Conservation (phyloP, 2,329 filamentous ascomycete species). For the Plectosphaerella cucumerina region DNA sequence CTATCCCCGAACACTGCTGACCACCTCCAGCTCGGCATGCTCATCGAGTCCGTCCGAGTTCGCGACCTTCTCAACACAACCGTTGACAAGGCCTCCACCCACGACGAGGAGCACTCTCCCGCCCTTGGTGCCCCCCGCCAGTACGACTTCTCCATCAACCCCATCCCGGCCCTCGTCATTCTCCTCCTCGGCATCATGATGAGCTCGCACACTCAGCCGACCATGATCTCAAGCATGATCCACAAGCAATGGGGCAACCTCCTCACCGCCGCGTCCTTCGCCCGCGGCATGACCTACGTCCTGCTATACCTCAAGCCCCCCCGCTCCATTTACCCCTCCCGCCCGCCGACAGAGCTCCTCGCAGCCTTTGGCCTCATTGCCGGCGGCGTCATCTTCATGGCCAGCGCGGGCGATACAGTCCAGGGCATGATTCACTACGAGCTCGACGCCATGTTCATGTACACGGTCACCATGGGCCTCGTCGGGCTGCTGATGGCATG, state of each 20-base stretch:
- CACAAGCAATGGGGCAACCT: slow-evolving; percentile 92
- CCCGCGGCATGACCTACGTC: slow-evolving; percentile 75
- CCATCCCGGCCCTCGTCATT: slow-evolving; percentile 82
- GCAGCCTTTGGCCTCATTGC: slow-evolving; percentile 81
- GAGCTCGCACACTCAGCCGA: slow-evolving; percentile 82
- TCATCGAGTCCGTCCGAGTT: slow-evolving; percentile 71
- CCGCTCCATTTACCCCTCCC: slow-evolving; percentile 71
- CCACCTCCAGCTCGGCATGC: slow-evolving; percentile 64
- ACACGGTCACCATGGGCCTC: slow-evolving; percentile 81
- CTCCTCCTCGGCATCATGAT: slow-evolving; percentile 90
- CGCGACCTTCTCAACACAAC: slow-evolving; percentile 62
- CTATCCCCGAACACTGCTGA: slow-evolving; percentile 14
- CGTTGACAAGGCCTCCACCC: slow-evolving; percentile 31
- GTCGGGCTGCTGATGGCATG: slow-evolving; percentile 83
- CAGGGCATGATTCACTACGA: slow-evolving; percentile 70
- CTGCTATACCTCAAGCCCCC: slow-evolving; percentile 77
- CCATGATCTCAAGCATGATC: slow-evolving; percentile 84
- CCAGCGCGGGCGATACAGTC: slow-evolving; percentile 76
- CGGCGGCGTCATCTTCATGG: slow-evolving; percentile 89
- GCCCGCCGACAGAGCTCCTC: slow-evolving; percentile 87
- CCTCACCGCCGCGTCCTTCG: slow-evolving; percentile 74
- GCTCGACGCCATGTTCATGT: slow-evolving; percentile 88
- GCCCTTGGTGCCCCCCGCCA: slow-evolving; percentile 51
- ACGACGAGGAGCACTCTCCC: slow-evolving; percentile 39
- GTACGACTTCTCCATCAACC: slow-evolving; percentile 78